A percentile compares a stretch with the other conserved stretches of the same genome.
These are phyloP conservation scores for Clonostachys solani DNA, from an alignment of 2,329 filamentous ascomycete species.

Conservation along the genomic window DNA sequence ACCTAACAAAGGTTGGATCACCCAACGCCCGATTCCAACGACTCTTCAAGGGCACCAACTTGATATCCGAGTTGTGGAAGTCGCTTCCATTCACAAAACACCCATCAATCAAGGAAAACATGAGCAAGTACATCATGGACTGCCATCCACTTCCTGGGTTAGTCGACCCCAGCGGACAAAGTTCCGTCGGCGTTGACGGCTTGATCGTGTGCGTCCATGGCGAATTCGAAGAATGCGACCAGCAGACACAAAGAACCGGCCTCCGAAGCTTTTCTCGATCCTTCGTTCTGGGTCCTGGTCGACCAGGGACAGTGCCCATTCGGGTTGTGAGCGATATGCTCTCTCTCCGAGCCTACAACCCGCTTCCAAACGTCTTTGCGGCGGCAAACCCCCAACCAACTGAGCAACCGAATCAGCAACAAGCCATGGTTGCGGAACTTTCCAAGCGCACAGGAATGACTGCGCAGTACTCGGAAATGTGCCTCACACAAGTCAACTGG, in stretches of 20 bases:
- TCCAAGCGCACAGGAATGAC: slow-evolving; percentile 78
- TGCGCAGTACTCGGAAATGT: slow-evolving; percentile 73
- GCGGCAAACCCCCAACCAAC: slow-evolving; percentile 11
- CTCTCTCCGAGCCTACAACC: slow-evolving; percentile 61
- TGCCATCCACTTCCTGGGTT: slow-evolving; percentile 71
- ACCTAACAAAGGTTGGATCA: slow-evolving; percentile 66
- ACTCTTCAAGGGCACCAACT: slow-evolving; percentile 57
- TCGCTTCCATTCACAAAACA: slow-evolving; percentile 70
- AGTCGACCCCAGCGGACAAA: slow-evolving; percentile 63
- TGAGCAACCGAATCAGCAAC: slow-evolving; percentile 40
- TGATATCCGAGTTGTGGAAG: slow-evolving; percentile 67
- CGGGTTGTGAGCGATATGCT: slow-evolving; percentile 79
- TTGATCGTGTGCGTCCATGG: slow-evolving; percentile 77
- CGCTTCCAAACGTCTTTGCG: slow-evolving; percentile 39
- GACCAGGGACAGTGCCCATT: slow-evolving; percentile 57
- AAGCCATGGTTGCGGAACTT: slow-evolving; percentile 71
- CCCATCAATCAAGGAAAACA: slow-evolving; percentile 61
- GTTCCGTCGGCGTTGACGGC: slow-evolving; percentile 65
- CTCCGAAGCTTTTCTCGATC: slow-evolving; percentile 79
- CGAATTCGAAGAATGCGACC: slow-evolving; percentile 74
- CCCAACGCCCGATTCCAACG: slow-evolving; percentile 58
- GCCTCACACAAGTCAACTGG: slow-evolving; percentile 76
- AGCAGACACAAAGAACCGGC: slow-evolving; percentile 47
- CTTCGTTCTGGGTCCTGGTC: slow-evolving; percentile 74
- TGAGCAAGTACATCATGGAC: slow-evolving; percentile 77